Evolutionary conservation across 164 flowering plant genomes (phyloP), one percentile per base, ranked within the genome.

Genomic region (Umbellularia californica): DNA sequence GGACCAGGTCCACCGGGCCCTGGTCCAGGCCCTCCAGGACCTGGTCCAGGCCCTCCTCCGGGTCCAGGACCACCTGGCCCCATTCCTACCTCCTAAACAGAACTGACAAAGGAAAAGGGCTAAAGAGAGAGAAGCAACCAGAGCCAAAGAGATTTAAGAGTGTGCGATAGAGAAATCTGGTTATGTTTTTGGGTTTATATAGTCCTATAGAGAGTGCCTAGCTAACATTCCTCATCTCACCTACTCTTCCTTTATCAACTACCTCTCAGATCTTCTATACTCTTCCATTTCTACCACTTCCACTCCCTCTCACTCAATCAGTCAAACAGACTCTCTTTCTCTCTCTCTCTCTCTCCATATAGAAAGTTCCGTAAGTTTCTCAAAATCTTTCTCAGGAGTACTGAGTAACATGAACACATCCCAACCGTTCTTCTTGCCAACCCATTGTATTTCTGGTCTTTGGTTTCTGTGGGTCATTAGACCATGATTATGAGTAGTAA

Each of bases 21-120:
- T 4, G 67, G 73, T 11, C 73, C 74, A 52, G 73, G 73, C 28
- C 73, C 73, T 0, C 51, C 66, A 20, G 74, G 74, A 3, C 55
- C 74, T 6, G 70, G 52, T 3, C 69, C 69, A 28, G 69, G 69
- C 2, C 68, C 68, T 3, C 33, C 35, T 65, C 41, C 60, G 5
- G 20, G n/a, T 15, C 60, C 60, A 55, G 60, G 60, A 15, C 60
- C 60, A 55, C n/a, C 60, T 14, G 60, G 60, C n/a, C 60, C n/a
- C 60, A 55, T 55, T 55, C 19, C n/a, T 55, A 55, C 19, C 19
- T 55, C 60, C 7, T 20, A 55, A 55, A 55, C 60, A 55, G 5
- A 55, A 55, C 19, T 13, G 19, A 52, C 17, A 15, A 5, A 55
- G n/a, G 20, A 15, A 17, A 20, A 55, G 5, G 5, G n/a, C 3